Percentiles rank a stretch among this genome's conserved stretches.
These are phyloP conservation scores for Sicyos baderoa DNA, from an alignment of 306 rosid genomes.

Conservation along the genomic window DNA sequence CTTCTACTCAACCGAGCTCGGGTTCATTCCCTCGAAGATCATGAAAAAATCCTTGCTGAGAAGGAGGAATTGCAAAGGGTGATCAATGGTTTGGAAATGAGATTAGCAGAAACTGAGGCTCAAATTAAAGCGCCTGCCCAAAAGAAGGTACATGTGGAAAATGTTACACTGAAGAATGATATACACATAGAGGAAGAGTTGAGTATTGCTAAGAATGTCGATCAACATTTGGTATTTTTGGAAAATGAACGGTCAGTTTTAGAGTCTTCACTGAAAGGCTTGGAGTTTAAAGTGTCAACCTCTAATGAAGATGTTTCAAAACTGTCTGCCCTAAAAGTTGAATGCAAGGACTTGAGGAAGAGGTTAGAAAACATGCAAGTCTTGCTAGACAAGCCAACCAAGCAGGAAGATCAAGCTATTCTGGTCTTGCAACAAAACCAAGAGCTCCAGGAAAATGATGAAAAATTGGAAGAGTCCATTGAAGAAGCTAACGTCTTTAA, in stretches of 20 bases:
- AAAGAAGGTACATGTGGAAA: slow-evolving; percentile 61
- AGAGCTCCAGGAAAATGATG: slow-evolving; percentile 68
- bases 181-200: slow-evolving; percentile 48
- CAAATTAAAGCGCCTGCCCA: slow-evolving; percentile 51
- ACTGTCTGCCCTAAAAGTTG: slow-evolving; percentile 47
- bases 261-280: slow-evolving; percentile 35
- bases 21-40: slow-evolving; percentile 58
- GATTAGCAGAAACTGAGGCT: slow-evolving; percentile 69
- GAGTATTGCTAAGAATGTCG: slow-evolving; percentile 37
- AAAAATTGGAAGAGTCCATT: slow-evolving; percentile 67
- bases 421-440: slow-evolving; percentile 65
- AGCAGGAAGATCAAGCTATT: slow-evolving; percentile 65
- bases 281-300: no score
- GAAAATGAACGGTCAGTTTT: slow-evolving; percentile 61
- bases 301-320: slow-evolving; percentile 4
- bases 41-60: slow-evolving; percentile 64
- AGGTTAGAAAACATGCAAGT: slow-evolving; percentile 64
- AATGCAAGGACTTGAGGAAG: slow-evolving; percentile 49
- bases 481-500: slow-evolving; percentile 55
- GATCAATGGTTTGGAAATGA: slow-evolving; percentile 55
- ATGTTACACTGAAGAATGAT: slow-evolving; percentile 46
- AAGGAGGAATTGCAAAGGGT: slow-evolving; percentile 68
- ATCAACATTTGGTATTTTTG: slow-evolving; percentile 49
- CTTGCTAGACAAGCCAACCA: slow-evolving; percentile 62
- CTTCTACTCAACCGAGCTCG: slow-evolving; percentile 75